phyloP scores from a whole-genome alignment of 78 protist species.

The Emiliania huxleyi region DNA sequence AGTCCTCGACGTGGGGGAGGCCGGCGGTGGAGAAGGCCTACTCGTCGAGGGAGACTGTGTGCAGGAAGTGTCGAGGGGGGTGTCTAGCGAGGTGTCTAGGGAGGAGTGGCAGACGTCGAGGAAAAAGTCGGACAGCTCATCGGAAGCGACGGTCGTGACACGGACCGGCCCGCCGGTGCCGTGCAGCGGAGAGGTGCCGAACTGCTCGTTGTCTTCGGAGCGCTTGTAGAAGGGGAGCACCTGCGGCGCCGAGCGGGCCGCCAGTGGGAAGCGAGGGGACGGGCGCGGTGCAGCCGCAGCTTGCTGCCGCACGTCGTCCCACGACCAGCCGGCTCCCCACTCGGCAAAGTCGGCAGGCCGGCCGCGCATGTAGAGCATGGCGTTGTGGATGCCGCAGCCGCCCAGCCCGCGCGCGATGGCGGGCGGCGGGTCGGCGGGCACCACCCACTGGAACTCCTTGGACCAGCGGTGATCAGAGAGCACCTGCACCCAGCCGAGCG shows the following conservation, averaged over 20 bases:
- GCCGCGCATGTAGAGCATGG: conserved; percentile 17
- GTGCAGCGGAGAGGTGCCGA: background rate
- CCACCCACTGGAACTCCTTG: background rate
- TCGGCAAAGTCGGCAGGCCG: background rate
- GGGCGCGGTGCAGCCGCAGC: no score
- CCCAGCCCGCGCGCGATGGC: conserved; percentile 20
- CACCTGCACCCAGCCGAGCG: background rate
- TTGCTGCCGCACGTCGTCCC: background rate
- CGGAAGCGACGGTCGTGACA: background rate
- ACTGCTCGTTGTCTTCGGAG: background rate
- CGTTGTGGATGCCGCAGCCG: conserved; percentile 5
- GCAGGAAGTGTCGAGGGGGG: no score
- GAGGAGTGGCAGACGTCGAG: no score
- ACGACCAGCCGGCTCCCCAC: background rate
- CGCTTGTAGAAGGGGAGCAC: background rate
- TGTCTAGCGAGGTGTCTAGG: no score
- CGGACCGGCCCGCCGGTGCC: background rate
- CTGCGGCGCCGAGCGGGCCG: no score
- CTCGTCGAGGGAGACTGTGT: no score
- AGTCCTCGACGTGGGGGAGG: background rate
- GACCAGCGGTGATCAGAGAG: conserved; percentile 6
- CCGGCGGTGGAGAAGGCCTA: background rate
- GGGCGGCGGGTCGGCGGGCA: conserved; percentile 10
- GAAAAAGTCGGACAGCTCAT: background rate
- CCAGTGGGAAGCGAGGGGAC: no score